A percentile compares a stretch with the other conserved stretches of the same genome.
Conservation (phyloP, 306 rosid species). For the Castanea mollissima region DNA sequence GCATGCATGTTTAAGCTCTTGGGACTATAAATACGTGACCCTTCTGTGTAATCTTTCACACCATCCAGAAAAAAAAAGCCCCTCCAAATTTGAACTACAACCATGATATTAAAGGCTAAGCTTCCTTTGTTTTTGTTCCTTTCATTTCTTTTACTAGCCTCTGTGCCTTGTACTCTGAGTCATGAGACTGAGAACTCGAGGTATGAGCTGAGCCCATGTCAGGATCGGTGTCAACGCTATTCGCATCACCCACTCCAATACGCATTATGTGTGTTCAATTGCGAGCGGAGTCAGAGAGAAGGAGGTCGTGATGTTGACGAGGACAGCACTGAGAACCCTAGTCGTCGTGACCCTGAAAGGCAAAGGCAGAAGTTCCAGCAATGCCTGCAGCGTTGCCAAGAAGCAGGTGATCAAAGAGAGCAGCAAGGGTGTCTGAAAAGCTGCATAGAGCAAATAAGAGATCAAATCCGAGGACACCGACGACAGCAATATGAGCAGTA, state of each 20-base stretch:
- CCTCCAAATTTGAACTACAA: neutral
- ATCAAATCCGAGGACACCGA: neutral
- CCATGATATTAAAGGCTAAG: slow-evolving; percentile 4
- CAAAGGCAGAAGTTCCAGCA: neutral
- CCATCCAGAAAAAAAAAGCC: neutral
- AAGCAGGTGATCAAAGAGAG: neutral
- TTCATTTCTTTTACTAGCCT: slow-evolving; percentile 13
- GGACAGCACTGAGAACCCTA: too few species aligned
- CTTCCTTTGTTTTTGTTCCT: slow-evolving; percentile 10
- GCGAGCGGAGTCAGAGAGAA: too few species aligned
- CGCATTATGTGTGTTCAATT: too few species aligned
- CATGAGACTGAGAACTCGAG: neutral
- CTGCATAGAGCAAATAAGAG: neutral
- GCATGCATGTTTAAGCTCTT: too few species aligned
- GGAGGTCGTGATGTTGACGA: too few species aligned
- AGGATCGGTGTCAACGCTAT: neutral
- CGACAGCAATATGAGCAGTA: neutral
- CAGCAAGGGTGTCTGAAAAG: neutral
- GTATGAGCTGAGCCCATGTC: neutral
- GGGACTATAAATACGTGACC: too few species aligned
- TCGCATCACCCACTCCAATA: neutral
- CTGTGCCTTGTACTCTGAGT: neutral
- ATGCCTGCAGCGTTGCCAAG: slow-evolving; percentile 3
- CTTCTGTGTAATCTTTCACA: neutral
- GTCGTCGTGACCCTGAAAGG: neutral